A percentile compares a stretch with the other conserved stretches of the same genome.
Evolutionary conservation across 345 rosid genomes (phyloP).

Genomic region (Sonneratia alba): DNA sequence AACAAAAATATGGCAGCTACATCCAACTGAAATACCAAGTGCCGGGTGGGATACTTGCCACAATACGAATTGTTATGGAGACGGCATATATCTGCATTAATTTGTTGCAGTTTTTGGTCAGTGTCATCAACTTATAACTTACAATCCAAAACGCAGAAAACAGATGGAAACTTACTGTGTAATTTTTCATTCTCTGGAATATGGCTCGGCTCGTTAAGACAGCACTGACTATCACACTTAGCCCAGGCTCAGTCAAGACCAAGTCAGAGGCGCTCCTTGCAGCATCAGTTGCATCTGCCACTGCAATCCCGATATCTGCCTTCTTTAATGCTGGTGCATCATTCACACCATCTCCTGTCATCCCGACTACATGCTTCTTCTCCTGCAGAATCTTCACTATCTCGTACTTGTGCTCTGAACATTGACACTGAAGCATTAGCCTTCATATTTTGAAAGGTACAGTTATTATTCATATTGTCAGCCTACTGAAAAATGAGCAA

Average conservation of each 20-base stretch:
- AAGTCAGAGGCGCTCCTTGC: constrained; percentile 91
- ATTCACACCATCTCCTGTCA: constrained; percentile 99
- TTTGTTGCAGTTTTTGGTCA: constrained; percentile 15
- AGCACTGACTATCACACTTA: constrained; percentile 89
- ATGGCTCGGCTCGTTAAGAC: constrained; percentile 96
- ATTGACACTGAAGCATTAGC: background rate
- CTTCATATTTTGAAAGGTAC: background rate
- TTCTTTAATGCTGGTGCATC: constrained; percentile 96
- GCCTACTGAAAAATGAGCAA: too few relatives aligned
- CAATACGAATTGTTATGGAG: constrained; percentile 88
- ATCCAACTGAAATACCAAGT: background rate
- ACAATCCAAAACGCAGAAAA: background rate
- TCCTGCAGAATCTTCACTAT: constrained; percentile 87
- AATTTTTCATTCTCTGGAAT: constrained; percentile 95
- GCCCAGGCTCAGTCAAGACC: constrained; percentile 89
- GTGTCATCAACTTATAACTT: background rate
- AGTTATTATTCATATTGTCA: background rate
- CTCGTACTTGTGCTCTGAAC: constrained; percentile 90
- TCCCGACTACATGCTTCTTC: constrained; percentile 92
- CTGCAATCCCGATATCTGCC: constrained; percentile 98
- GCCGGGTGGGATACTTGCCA: constrained; percentile 38
- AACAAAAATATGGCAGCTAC: background rate
- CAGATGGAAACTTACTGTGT: constrained; percentile 43
- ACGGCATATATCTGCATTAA: constrained; percentile 84
- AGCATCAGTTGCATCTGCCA: constrained; percentile 93